Evolutionary conservation across 1,139 yeast genomes (phyloP).

Genomic region (Kazachstania sp.): DNA sequence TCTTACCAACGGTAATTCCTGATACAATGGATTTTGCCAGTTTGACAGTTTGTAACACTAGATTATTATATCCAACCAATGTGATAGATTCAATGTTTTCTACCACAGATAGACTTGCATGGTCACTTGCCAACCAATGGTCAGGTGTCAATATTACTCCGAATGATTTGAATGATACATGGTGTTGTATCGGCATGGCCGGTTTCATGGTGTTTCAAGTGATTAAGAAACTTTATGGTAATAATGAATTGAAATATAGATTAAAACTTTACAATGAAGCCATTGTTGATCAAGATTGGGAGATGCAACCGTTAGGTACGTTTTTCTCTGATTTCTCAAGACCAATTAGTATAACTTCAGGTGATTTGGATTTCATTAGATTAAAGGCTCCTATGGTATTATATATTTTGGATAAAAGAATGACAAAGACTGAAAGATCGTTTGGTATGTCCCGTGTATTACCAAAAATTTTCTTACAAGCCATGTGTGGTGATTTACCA

Average conservation of each 20-base stretch:
- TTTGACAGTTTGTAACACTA: constrained; percentile 55
- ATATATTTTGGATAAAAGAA: constrained; percentile 75
- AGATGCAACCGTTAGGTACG: constrained; percentile 70
- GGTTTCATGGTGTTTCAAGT: constrained; percentile 75
- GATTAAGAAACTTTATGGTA: constrained; percentile 64
- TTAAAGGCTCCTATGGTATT: constrained; percentile 82
- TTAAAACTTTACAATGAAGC: constrained; percentile 57
- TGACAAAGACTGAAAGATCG: constrained; percentile 93
- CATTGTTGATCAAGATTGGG: constrained; percentile 66
- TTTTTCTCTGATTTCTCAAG: constrained; percentile 65
- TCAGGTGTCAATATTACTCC: constrained; percentile 90
- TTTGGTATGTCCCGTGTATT: constrained; percentile 87
- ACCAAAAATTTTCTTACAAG: constrained; percentile 85
- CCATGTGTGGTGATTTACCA: constrained; percentile 87
- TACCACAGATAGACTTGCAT: constrained; percentile 59
- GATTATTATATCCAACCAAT: constrained; percentile 64
- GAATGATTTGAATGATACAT: constrained; percentile 67
- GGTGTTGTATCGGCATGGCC: constrained; percentile 87
- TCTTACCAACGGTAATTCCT: constrained; percentile 52
- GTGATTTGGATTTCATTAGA: constrained; percentile 51
- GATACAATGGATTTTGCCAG: constrained; percentile 68
- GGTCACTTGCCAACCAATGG: constrained; percentile 83
- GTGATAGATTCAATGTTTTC: constrained; percentile 72
- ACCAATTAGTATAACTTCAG: constrained; percentile 34
- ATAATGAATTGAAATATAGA: constrained; percentile 68